These are phyloP conservation scores for Pseudomassariella vexata DNA, from an alignment of 2,329 filamentous ascomycete species.

Conservation along the genomic window DNA sequence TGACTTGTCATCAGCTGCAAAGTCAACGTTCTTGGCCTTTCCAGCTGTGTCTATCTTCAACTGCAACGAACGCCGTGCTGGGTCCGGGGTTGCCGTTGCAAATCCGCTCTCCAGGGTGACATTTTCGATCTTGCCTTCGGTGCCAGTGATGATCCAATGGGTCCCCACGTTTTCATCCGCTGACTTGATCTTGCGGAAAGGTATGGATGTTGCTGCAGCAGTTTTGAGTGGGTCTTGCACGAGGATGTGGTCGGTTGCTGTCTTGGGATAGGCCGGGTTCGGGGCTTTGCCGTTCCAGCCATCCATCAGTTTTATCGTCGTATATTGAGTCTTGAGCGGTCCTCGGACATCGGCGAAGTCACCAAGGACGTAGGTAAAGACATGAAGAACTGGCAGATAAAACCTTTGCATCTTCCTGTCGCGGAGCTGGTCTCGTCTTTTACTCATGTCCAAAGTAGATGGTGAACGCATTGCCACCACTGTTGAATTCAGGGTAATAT, in stretches of 20 bases:
- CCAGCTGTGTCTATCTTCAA: slow-evolving; percentile 12
- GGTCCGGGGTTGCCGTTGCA: slow-evolving; percentile 13
- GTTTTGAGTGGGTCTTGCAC: slow-evolving; percentile 25
- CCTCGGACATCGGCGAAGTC: slow-evolving; percentile 20
- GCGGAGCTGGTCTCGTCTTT: slow-evolving; percentile 2
- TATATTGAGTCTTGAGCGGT: slow-evolving; percentile 19
- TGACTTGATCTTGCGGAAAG: slow-evolving; percentile 13
- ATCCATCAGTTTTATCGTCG: slow-evolving; percentile 15
- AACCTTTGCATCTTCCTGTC: neutral
- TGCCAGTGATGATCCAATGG: slow-evolving; percentile 30
- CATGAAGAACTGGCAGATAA: slow-evolving; percentile 22
- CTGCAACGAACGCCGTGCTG: slow-evolving; percentile 8
- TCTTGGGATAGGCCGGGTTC: slow-evolving; percentile 17
- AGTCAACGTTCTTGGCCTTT: slow-evolving; percentile 8
- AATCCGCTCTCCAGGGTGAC: slow-evolving; percentile 9
- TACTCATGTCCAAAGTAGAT: slow-evolving; percentile 25
- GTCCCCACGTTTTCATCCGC: slow-evolving; percentile 16
- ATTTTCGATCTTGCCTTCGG: slow-evolving; percentile 27
- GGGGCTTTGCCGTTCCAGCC: slow-evolving; percentile 13
- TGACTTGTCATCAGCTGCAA: slow-evolving; percentile 2
- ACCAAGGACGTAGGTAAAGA: slow-evolving; percentile 26
- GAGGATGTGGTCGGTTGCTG: slow-evolving; percentile 26
- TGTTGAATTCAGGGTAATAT: slow-evolving; percentile 11
- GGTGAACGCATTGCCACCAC: slow-evolving; percentile 13
- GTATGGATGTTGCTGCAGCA: slow-evolving; percentile 23